Conservation (phyloP, 208 protist genomes). For the Crithidia sp. region DNA sequence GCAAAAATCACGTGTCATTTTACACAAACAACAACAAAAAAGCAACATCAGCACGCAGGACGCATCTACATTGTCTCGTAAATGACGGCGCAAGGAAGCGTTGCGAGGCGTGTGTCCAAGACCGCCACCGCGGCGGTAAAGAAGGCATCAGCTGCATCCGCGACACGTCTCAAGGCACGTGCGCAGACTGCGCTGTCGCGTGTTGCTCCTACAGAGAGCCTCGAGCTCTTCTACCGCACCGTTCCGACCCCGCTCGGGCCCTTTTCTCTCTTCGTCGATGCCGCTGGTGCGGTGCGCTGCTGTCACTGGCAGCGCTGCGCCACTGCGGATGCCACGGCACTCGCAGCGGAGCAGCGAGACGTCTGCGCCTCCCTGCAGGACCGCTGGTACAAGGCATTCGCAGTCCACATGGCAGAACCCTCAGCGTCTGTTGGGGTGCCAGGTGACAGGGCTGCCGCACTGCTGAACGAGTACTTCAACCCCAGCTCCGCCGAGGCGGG, state of each 20-base stretch:
- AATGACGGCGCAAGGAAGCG: slow-evolving; percentile 1
- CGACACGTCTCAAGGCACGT: not conserved
- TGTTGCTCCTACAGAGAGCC: not conserved
- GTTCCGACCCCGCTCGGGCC: slow-evolving; percentile 51
- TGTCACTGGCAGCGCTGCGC: slow-evolving; percentile 49
- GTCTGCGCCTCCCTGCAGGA: slow-evolving; percentile 26
- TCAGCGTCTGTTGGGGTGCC: slow-evolving; percentile 14
- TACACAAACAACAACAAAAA: not conserved
- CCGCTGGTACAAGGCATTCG: slow-evolving; percentile 29
- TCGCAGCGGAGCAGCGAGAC: slow-evolving; percentile 29
- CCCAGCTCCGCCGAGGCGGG: slow-evolving; percentile 16
- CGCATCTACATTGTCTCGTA: not conserved
- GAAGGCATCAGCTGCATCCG: not conserved
- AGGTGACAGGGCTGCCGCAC: slow-evolving; percentile 26
- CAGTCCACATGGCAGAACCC: slow-evolving; percentile 13
- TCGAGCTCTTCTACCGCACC: slow-evolving; percentile 51
- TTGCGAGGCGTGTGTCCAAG: not conserved
- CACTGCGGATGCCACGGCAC: slow-evolving; percentile 11
- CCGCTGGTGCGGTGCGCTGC: slow-evolving; percentile 55
- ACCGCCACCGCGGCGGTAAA: not conserved
- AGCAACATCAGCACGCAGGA: not conserved
- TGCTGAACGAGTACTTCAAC: slow-evolving; percentile 51
- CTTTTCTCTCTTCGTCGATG: slow-evolving; percentile 62
- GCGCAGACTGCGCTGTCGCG: not conserved
- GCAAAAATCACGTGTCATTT: no score